Base-by-base conservation (phyloP, 2,329 filamentous ascomycete genomes). In the Nothophoma quercina region DNA sequence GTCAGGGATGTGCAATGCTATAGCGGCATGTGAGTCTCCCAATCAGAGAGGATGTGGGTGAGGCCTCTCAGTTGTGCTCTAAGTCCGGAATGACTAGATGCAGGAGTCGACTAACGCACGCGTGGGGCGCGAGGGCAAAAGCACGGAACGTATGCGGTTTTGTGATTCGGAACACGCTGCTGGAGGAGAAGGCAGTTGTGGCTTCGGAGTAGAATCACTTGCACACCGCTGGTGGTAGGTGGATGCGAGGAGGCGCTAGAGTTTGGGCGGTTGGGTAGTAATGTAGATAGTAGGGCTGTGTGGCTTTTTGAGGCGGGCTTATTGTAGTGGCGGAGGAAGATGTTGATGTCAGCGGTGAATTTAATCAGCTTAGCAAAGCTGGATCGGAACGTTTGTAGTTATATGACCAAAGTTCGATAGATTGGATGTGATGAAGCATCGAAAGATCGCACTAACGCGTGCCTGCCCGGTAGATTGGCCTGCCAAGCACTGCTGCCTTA, bases 401-500 rank as follows among this genome's bases (percentile, higher is more conserved):
- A n/a, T n/a, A n/a, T n/a, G n/a, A n/a, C n/a, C n/a, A n/a, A n/a
- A n/a, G n/a, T n/a, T n/a, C n/a, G n/a, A n/a, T n/a, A n/a, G n/a
- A n/a, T n/a, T n/a, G n/a, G n/a, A n/a, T 15, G 1, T 13, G 8
- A 43, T 15, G 22, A 10, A 35, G 12, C 5, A 10, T 5, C 10
- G 28, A 10, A 2, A 34, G 18, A 29, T 28, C 5, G 10, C 34
- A 13, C 40, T 46, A 46, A 13, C 7, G 3, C n/a, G 10, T 32
- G 15, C 12, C 26, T 46, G 41, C 18, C 49, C 42, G 23, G 7
- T 12, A 4, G 3, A 13, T 12, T 6, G 25, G 9, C 6, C 3
- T 34, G 35, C 29, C 30, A 32, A 52, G 42, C 23, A 30, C 30
- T 52, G 42, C 12, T 41, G 42, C 42, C 42, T 46, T 22, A 38